Conservation (phyloP, 495 filamentous ascomycete species). For the Daldinia bambusicola region DNA sequence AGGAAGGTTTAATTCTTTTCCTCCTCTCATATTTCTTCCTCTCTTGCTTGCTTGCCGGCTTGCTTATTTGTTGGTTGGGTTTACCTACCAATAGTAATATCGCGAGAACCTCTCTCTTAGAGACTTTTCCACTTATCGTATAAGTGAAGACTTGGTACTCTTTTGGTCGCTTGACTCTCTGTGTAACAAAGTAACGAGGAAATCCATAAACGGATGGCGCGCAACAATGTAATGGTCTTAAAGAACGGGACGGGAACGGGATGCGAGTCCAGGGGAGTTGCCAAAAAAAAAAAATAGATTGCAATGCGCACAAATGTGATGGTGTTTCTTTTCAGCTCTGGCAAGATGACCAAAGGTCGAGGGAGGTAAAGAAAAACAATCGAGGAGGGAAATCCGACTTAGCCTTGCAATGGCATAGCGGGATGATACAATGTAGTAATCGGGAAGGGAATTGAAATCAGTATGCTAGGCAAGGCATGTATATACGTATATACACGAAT, state of each 20-base stretch:
- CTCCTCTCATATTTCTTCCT: conserved; percentile 2
- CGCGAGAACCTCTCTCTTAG: conserved; percentile 2
- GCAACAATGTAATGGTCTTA: conserved; percentile 37
- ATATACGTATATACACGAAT: conserved; percentile 11
- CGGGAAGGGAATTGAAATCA: conserved; percentile 21
- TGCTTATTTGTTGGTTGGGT: neutral
- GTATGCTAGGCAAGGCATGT: neutral
- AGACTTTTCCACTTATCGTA: conserved; percentile 19
- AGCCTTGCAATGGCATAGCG: conserved; percentile 15
- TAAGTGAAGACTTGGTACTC: conserved; percentile 11
- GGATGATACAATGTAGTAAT: conserved; percentile 29
- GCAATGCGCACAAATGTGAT: conserved; percentile 3
- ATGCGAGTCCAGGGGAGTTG: conserved; percentile 21
- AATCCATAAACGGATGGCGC: conserved; percentile 27
- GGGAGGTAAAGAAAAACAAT: conserved; percentile 8
- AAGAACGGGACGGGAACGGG: conserved; percentile 35
- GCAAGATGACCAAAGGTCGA: conserved; percentile 15
- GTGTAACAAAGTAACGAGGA: conserved; percentile 29
- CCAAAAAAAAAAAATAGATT: neutral
- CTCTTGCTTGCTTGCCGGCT: neutral
- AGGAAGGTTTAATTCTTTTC: conserved; percentile 3
- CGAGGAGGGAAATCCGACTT: conserved; percentile 11
- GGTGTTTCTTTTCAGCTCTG: neutral
- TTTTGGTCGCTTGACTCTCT: conserved; percentile 31
- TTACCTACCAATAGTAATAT: conserved; percentile 25